Conservation (phyloP, 495 filamentous ascomycete species). For the Oidiodendron maius region DNA sequence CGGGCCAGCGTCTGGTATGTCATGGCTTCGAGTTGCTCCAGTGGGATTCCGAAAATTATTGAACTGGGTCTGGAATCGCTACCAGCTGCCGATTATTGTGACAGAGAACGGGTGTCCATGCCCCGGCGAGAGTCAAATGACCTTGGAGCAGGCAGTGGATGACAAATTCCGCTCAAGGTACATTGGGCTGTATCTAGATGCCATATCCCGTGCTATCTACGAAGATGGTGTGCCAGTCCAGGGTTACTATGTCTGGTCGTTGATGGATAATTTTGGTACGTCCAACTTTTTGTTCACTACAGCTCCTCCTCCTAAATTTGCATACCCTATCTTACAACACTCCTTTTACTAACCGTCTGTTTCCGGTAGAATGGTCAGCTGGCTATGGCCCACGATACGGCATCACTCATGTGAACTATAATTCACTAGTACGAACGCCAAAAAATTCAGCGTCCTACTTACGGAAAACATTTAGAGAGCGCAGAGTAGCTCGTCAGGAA, state of each 20-base stretch:
- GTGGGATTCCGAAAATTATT: too few relatives aligned
- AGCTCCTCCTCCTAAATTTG: not conserved
- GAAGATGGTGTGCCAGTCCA: constrained; percentile 64
- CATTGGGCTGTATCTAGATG: constrained; percentile 63
- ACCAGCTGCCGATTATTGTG: too few relatives aligned
- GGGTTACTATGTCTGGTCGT: constrained; percentile 72
- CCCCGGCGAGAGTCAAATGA: constrained; percentile 68
- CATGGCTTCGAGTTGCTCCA: too few relatives aligned
- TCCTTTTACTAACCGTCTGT: too few relatives aligned
- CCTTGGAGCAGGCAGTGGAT: constrained; percentile 57
- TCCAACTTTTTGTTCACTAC: not conserved
- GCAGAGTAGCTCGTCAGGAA: too few relatives aligned
- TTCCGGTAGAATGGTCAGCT: constrained; percentile 61
- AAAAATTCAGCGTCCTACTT: constrained; percentile 25
- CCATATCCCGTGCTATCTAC: constrained; percentile 59
- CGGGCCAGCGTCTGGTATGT: too few relatives aligned
- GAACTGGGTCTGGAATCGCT: too few relatives aligned
- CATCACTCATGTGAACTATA: constrained; percentile 68
- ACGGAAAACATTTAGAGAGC: too few relatives aligned
- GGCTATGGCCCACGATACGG: constrained; percentile 75
- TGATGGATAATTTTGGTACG: constrained; percentile 59
- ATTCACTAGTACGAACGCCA: constrained; percentile 26
- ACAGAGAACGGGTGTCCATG: constrained; percentile 68
- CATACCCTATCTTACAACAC: not conserved
- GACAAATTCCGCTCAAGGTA: constrained; percentile 71